Percentiles rank a stretch among this genome's conserved stretches.
Conservation (phyloP, 805 yeast species). For the Wickerhamomyces tratensis region DNA sequence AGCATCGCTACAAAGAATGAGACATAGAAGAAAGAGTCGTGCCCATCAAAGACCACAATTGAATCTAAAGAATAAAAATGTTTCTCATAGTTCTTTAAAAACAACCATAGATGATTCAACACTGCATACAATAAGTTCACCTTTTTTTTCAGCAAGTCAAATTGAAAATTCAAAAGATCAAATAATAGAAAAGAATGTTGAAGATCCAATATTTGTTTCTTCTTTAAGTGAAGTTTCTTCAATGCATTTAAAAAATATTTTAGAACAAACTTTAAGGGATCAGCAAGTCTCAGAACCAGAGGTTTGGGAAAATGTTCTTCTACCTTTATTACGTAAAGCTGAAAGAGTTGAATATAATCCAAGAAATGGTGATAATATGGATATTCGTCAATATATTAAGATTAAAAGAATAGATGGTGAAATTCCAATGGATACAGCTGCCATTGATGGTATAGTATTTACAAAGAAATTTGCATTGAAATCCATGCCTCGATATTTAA, state of each 20-base stretch:
- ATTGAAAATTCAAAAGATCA: background rate
- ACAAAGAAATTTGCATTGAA: constrained; percentile 77
- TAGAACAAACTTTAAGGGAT: constrained; percentile 54
- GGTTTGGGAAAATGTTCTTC: constrained; percentile 52
- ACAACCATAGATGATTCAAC: background rate
- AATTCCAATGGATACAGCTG: constrained; percentile 42
- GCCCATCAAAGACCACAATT: constrained; percentile 23
- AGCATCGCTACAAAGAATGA: constrained; percentile 53
- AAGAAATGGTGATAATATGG: constrained; percentile 62
- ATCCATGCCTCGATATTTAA: constrained; percentile 57
- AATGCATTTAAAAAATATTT: constrained; percentile 37
- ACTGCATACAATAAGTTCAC: too few relatives aligned
- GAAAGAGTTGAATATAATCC: constrained; percentile 52
- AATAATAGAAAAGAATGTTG: background rate
- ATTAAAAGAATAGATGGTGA: constrained; percentile 82
- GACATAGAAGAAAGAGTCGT: constrained; percentile 46
- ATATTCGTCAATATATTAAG: constrained; percentile 82
- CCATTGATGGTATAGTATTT: constrained; percentile 73
- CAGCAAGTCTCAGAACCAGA: constrained; percentile 40
- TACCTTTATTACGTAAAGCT: constrained; percentile 41
- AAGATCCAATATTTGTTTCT: background rate
- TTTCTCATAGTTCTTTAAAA: constrained; percentile 2
- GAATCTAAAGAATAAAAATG: background rate
- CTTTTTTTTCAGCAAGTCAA: too few relatives aligned
- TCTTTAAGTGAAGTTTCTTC: constrained; percentile 25